Conservation (phyloP, 2,329 filamentous ascomycete species). For the Fusarium circinatum region DNA sequence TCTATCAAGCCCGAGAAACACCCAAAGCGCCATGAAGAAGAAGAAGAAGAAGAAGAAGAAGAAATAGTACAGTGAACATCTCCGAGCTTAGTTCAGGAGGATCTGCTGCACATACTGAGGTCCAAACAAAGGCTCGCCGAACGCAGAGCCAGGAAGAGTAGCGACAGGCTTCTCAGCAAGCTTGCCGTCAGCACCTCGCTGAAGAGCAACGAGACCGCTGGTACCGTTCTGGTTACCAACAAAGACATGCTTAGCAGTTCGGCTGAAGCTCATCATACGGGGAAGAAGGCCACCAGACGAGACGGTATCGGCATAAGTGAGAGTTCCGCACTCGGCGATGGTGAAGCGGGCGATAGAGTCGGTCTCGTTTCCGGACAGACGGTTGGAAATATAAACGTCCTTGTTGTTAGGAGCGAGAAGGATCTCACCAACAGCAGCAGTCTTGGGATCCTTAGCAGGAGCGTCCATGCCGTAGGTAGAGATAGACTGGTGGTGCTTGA, state of each 20-base stretch:
- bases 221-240: constrained; percentile 59
- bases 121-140: constrained; percentile 44
- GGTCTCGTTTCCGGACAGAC: constrained; percentile 55
- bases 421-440: constrained; percentile 59
- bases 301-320: constrained; percentile 49
- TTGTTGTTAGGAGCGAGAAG: constrained; percentile 53
- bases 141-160: constrained; percentile 38
- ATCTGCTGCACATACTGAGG: constrained; percentile 51
- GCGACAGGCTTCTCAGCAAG: constrained; percentile 44
- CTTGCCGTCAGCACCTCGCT: constrained; percentile 45
- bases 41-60: not conserved
- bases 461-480: constrained; percentile 53
- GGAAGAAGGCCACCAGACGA: constrained; percentile 52
- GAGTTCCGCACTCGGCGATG: constrained; percentile 44
- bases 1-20: constrained; percentile 28
- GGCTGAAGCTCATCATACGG: constrained; percentile 58
- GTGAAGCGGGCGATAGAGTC: constrained; percentile 62
- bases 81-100: constrained; percentile 15
- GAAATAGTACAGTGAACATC: not conserved
- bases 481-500: constrained; percentile 51
- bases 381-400: constrained; percentile 64
- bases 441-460: constrained; percentile 49
- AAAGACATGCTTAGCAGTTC: constrained; percentile 54
- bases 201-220: constrained; percentile 53
- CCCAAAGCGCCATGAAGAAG: constrained; percentile 29